Evolutionary conservation across 2,329 filamentous ascomycete genomes (phyloP).

Genomic region (Neofusicoccum cordaticola): DNA sequence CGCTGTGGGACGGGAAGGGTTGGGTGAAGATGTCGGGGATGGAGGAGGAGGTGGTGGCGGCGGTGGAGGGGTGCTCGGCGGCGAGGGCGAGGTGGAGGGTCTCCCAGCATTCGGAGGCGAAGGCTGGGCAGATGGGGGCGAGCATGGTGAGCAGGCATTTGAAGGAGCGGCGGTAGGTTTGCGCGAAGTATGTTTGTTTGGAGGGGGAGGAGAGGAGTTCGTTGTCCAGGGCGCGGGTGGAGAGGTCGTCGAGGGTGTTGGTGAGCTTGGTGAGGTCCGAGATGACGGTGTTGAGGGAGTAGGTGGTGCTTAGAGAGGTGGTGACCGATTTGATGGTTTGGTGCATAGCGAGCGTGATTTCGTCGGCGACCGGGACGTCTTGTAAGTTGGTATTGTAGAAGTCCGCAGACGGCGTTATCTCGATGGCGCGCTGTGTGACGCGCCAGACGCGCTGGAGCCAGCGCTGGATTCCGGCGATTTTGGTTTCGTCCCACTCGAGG

Average conservation of each 20-base stretch:
- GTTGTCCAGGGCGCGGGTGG: conserved; percentile 39
- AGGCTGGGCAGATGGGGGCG: conserved; percentile 75
- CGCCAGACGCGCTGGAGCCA: conserved; percentile 72
- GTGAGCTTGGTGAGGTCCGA: conserved; percentile 81
- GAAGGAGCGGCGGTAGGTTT: conserved; percentile 30
- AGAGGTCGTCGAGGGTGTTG: conserved; percentile 51
- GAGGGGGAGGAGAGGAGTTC: conserved; percentile 37
- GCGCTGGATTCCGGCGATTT: conserved; percentile 76
- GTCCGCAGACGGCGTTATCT: not conserved
- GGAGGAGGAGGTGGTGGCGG: conserved; percentile 18
- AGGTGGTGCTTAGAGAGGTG: conserved; percentile 65
- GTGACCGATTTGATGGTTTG: conserved; percentile 66
- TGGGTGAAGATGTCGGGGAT: conserved; percentile 41
- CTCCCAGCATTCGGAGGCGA: conserved; percentile 79
- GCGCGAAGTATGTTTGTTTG: conserved; percentile 46
- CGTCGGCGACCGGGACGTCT: conserved; percentile 36
- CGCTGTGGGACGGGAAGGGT: conserved; percentile 55
- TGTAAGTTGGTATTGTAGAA: conserved; percentile 21
- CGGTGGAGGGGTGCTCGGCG: conserved; percentile 19
- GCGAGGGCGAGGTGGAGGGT: conserved; percentile 45
- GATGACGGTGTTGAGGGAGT: conserved; percentile 77
- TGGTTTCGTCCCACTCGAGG: conserved; percentile 82
- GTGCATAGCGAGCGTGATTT: conserved; percentile 66
- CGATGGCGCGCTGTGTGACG: not conserved
- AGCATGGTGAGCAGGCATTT: conserved; percentile 66